Percentiles rank a stretch among this genome's conserved stretches.
Evolutionary conservation across 768 basidiomycete genomes (phyloP).

Genomic region (Dioszegia aurantiaca): DNA sequence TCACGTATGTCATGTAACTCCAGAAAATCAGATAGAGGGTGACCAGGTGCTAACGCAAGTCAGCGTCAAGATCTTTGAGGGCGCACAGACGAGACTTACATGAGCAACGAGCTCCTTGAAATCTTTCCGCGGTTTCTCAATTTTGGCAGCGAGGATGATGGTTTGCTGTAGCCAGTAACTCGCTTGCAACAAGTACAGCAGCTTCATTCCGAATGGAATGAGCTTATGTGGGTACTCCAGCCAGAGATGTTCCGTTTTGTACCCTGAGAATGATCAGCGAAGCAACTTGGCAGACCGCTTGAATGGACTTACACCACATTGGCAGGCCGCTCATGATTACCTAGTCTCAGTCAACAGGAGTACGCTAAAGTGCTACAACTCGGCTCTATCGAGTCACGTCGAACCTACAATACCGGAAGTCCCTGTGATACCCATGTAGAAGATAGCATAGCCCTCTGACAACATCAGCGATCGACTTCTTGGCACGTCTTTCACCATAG

Average conservation of each 20-base stretch:
- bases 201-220: conserved; percentile 78
- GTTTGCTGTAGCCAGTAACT: conserved; percentile 95
- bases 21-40: conserved; percentile 93
- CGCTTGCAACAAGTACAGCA: conserved; percentile 88
- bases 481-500: not conserved
- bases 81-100: conserved; percentile 31
- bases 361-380: not conserved
- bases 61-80: not conserved
- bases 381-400: no score
- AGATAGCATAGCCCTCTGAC: conserved; percentile 64
- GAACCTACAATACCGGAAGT: conserved; percentile 72
- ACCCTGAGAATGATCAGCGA: conserved; percentile 29
- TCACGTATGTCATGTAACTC: conserved; percentile 50
- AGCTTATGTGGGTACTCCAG: conserved; percentile 84
- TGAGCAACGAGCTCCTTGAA: conserved; percentile 81
- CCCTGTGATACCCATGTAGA: conserved; percentile 73
- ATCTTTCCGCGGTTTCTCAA: conserved; percentile 95
- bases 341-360: no score
- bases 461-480: conserved; percentile 4
- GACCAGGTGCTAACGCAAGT: conserved; percentile 65
- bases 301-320: conserved; percentile 71
- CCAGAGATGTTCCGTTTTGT: conserved; percentile 76
- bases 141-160: conserved; percentile 69
- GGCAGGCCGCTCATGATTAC: conserved; percentile 76
- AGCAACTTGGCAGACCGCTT: no score